Conservation (phyloP, 2,329 filamentous ascomycete species). For the Talaromyces sp. region DNA sequence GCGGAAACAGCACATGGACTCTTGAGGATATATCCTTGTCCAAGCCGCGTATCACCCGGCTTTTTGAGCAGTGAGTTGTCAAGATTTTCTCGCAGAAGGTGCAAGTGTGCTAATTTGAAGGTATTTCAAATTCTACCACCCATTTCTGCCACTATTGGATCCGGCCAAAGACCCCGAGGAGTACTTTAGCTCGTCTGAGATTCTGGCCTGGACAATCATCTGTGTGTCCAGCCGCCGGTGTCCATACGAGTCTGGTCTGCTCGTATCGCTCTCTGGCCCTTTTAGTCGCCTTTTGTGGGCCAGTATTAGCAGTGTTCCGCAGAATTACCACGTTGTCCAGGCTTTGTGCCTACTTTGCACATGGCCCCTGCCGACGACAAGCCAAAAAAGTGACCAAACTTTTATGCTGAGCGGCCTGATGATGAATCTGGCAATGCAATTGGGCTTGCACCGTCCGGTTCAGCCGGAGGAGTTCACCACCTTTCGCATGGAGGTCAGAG, state of each 20-base stretch:
- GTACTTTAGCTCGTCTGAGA: conserved; percentile 51
- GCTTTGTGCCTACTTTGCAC: conserved; percentile 58
- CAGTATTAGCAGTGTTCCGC: conserved; percentile 53
- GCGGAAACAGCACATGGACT: conserved; percentile 40
- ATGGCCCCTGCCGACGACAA: conserved; percentile 58
- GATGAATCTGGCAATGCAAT: conserved; percentile 62
- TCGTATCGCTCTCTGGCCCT: conserved; percentile 46
- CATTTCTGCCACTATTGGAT: conserved; percentile 58
- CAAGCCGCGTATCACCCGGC: conserved; percentile 31
- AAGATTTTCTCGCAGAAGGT: not conserved
- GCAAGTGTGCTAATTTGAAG: conserved; percentile 27
- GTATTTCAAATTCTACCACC: conserved; percentile 59
- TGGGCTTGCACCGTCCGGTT: conserved; percentile 57
- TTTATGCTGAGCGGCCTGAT: conserved; percentile 60
- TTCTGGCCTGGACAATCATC: conserved; percentile 61
- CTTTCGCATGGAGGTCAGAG: conserved; percentile 47
- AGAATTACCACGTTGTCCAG: conserved; percentile 59
- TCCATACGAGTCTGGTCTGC: conserved; percentile 47
- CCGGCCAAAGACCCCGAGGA: conserved; percentile 49
- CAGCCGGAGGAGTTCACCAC: conserved; percentile 53
- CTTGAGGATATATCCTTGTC: conserved; percentile 43
- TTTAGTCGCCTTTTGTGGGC: conserved; percentile 55
- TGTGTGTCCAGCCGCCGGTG: conserved; percentile 57
- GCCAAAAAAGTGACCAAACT: conserved; percentile 57
- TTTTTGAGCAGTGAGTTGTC: conserved; percentile 37